Evolutionary conservation across 2,329 filamentous ascomycete genomes (phyloP).

Genomic region (Raffaelea ambrosiae): DNA sequence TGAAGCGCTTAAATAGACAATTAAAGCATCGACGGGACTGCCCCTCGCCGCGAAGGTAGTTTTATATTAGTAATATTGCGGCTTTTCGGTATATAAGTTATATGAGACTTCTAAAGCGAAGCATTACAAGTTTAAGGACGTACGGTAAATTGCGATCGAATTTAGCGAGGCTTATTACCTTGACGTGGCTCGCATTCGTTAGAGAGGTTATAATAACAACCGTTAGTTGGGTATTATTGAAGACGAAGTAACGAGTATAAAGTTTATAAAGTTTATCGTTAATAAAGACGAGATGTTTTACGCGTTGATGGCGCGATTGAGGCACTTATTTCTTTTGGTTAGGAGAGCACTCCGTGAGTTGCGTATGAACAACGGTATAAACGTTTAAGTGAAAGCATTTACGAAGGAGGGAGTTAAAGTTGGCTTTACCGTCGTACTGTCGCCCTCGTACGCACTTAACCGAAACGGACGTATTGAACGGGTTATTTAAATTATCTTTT

Average conservation of each 20-base stretch:
- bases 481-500: not conserved
- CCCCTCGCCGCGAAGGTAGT: not conserved
- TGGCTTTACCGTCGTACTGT: not conserved
- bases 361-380: not conserved
- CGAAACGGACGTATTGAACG: not conserved
- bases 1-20: not conserved
- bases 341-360: no score
- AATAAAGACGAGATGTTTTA: not conserved
- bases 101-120: no score
- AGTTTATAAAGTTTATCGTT: no score
- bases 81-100: no score
- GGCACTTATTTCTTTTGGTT: not conserved
- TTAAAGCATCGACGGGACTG: not conserved
- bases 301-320: not conserved
- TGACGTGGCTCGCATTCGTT: not conserved
- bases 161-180: not conserved
- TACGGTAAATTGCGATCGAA: not conserved
- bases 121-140: not conserved
- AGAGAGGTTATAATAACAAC: no score
- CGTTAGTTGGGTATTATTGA: no score
- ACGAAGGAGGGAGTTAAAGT: not conserved
- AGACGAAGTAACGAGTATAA: no score
- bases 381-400: not conserved
- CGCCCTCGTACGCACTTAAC: not conserved
- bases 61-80: no score